Evolutionary conservation across 768 basidiomycete genomes (phyloP), one percentile per base, ranked within the genome.

Genomic region (Asterophora lycoperdoides): DNA sequence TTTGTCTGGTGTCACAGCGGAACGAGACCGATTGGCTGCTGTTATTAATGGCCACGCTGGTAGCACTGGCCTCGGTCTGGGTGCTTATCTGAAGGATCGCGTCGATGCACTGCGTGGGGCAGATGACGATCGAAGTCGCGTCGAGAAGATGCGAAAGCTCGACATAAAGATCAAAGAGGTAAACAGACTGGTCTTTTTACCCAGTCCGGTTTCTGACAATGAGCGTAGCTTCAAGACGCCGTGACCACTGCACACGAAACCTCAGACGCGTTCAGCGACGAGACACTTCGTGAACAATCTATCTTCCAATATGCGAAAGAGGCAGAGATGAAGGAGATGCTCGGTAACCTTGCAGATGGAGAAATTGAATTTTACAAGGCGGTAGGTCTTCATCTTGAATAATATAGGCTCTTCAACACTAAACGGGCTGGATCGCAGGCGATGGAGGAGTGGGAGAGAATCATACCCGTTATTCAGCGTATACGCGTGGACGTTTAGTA

Each of bases 371-470:
- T 96, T 65, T 91, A 96, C 64, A 87, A 88, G 68, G 79, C 86
- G 56, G 90, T 59, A 42, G 10, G 53, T 59, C n/a, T 51, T 40
- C 46, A 52, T 26, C 26, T n/a, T 9, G 33, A n/a, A 23, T 42
- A 10, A 23, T 23, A 13, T 41, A 4, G 14, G 5, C n/a, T 23
- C 14, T 14, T 4, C 17, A n/a, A 34, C 35, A 44, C 41, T 47
- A 23, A n/a, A 20, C 18, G 40, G 32, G 52, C 40, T 19, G 42
- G 44, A 40, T 20, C 42, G 43, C 55, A 92, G 86, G 83, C 90
- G 46, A 93, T 95, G 89, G 92, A 97, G 58, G 93, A 97, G 66
- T 97, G 93, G 93, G 93, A 97, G 46, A 77, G 88, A 68, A 87
- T 94, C 63, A 92, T 93, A 76, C 89, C 93, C 58, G 73, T 93